These are phyloP conservation scores for Obba rivulosa DNA, from an alignment of 768 basidiomycete genomes.

Conservation along the genomic window DNA sequence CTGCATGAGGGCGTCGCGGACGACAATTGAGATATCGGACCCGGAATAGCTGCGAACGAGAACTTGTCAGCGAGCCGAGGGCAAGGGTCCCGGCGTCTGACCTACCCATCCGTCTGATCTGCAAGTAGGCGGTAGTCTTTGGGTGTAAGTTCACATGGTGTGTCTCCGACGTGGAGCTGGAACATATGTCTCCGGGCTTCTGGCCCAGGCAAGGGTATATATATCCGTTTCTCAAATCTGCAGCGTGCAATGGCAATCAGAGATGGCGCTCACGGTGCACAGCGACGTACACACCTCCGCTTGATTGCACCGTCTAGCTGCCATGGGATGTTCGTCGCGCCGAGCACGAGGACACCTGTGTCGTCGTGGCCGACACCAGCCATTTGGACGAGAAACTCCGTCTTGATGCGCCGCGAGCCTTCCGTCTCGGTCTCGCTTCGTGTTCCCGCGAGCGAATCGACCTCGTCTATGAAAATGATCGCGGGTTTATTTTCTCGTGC, in stretches of 20 bases:
- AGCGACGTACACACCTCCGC: constrained; percentile 56
- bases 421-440: constrained; percentile 97
- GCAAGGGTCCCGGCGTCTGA: too few relatives aligned
- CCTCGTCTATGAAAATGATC: constrained; percentile 99
- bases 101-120: constrained; percentile 79
- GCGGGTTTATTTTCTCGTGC: constrained; percentile 94
- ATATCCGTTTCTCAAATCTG: constrained; percentile 96
- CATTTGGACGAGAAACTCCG: constrained; percentile 97
- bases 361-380: constrained; percentile 98
- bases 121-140: constrained; percentile 82
- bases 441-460: constrained; percentile 92
- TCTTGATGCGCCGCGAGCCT: constrained; percentile 95
- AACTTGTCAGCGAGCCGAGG: too few relatives aligned
- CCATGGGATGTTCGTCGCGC: constrained; percentile 99
- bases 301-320: constrained; percentile 97
- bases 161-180: constrained; percentile 90
- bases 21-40: constrained; percentile 90
- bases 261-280: neutral
- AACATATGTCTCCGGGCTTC: constrained; percentile 95
- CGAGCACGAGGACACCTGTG: constrained; percentile 91
- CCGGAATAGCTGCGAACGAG: constrained; percentile 75
- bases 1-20: constrained; percentile 97
- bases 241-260: neutral
- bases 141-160: constrained; percentile 75
- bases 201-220: constrained; percentile 92